Conservation (phyloP, 208 protist species). For the Leishmania braziliensis region DNA sequence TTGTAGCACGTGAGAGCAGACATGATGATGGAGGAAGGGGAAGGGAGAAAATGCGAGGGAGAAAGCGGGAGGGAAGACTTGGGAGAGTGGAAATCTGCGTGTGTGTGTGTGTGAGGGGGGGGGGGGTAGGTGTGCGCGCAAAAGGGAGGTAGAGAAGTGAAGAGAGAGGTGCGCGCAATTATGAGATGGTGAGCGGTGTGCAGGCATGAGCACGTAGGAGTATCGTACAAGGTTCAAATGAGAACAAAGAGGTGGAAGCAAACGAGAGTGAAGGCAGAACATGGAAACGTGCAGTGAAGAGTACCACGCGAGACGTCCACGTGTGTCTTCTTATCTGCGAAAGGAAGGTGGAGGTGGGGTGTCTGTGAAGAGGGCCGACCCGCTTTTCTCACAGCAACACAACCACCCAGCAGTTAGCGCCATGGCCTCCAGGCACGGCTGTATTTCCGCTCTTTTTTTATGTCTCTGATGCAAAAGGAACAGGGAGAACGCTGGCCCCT, state of each 20-base stretch:
- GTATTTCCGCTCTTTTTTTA: neutral
- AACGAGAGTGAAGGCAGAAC: neutral
- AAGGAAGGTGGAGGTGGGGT: neutral
- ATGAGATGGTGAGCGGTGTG: too few relatives aligned
- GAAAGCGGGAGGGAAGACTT: neutral
- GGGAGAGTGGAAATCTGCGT: slow-evolving; percentile 12
- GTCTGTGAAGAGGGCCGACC: neutral
- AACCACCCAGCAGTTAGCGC: neutral
- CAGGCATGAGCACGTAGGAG: too few relatives aligned
- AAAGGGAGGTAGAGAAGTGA: neutral
- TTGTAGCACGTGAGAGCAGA: slow-evolving; percentile 65
- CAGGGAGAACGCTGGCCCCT: neutral
- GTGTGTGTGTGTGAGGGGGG: neutral
- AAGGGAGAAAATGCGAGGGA: neutral
- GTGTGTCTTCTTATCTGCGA: neutral
- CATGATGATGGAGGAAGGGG: slow-evolving; percentile 30
- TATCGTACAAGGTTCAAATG: neutral
- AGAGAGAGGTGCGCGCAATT: neutral
- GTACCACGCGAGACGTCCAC: neutral
- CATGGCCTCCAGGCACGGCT: neutral
- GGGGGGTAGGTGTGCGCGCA: neutral
- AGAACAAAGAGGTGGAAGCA: neutral
- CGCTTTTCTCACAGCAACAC: neutral
- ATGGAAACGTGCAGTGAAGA: neutral
- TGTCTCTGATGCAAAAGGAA: neutral